phyloP scores from a whole-genome alignment of 2,329 filamentous ascomycete genomes.

The Diplodia corticola region DNA sequence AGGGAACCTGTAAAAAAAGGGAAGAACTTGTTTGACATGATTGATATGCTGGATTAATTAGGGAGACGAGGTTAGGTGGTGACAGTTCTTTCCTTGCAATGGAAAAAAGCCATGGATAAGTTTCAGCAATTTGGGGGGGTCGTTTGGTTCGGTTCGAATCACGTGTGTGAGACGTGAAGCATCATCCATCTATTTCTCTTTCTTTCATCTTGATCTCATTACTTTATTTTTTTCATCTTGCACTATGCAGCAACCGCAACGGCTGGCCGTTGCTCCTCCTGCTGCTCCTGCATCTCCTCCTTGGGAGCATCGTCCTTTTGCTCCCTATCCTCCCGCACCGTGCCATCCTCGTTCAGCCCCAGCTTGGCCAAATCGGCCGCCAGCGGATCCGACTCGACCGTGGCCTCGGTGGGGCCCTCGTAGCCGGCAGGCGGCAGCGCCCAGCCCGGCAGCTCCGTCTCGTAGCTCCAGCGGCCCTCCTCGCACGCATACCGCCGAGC shows the following conservation, averaged over 20 bases:
- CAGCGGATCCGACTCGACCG: slow-evolving; percentile 49
- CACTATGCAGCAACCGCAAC: neutral
- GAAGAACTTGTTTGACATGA: neutral
- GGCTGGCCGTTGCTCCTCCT: neutral
- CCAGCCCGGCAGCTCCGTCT: slow-evolving; percentile 82
- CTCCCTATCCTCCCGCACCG: slow-evolving; percentile 3
- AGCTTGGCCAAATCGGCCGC: slow-evolving; percentile 47
- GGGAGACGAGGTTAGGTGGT: neutral
- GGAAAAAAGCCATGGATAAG: neutral
- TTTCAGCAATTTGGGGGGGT: neutral
- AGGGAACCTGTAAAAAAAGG: slow-evolving; percentile 1
- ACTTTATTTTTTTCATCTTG: neutral
- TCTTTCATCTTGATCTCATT: neutral
- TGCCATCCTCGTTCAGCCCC: slow-evolving; percentile 18
- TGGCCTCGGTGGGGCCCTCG: slow-evolving; percentile 69
- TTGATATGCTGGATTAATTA: neutral
- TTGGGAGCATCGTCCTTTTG: too few species aligned
- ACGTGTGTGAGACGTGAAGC: neutral
- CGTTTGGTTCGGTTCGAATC: neutral
- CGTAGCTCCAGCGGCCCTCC: slow-evolving; percentile 81
- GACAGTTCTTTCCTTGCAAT: neutral
- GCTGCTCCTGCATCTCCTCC: neutral
- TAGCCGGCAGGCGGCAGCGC: slow-evolving; percentile 75
- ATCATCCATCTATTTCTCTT: neutral
- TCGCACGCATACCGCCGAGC: slow-evolving; percentile 86